Conservation (phyloP, 192 early-diverging fungal genomes). For the Dimargaris cristalligena region DNA sequence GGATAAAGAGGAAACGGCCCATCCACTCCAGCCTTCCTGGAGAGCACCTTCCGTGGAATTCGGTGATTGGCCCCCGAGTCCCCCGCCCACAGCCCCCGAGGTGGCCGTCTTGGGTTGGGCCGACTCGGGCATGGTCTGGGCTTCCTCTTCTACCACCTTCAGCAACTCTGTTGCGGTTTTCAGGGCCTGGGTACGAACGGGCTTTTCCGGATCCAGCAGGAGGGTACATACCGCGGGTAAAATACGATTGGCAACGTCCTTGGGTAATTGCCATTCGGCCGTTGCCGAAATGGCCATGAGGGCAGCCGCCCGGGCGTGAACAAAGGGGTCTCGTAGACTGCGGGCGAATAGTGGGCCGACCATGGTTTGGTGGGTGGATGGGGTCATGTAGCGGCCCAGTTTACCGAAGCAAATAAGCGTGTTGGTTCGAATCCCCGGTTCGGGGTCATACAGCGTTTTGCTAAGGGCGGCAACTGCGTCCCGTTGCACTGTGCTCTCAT, state of each 20-base stretch:
- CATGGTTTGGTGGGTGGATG: constrained; percentile 57
- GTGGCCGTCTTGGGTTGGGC: constrained; percentile 20
- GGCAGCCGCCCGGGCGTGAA: constrained; percentile 70
- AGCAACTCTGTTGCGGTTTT: constrained; percentile 53
- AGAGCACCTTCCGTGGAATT: constrained; percentile 11
- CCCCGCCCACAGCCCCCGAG: too few relatives aligned
- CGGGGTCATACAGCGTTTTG: constrained; percentile 76
- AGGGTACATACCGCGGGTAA: constrained; percentile 47
- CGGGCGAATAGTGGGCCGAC: constrained; percentile 70
- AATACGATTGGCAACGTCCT: constrained; percentile 52
- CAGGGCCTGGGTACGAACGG: constrained; percentile 69
- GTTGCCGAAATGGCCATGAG: constrained; percentile 62
- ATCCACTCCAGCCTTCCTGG: constrained; percentile 62
- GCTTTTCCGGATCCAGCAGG: constrained; percentile 26
- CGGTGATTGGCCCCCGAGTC: constrained; percentile 9
- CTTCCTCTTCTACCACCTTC: constrained; percentile 43
- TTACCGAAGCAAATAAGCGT: constrained; percentile 92
- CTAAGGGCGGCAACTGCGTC: constrained; percentile 74
- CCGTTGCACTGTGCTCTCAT: constrained; percentile 33
- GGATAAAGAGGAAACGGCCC: constrained; percentile 73
- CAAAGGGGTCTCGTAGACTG: constrained; percentile 72
- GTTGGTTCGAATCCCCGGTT: constrained; percentile 93
- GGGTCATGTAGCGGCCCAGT: constrained; percentile 59
- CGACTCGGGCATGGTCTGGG: constrained; percentile 53
- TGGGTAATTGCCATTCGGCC: constrained; percentile 43